Base-by-base conservation (phyloP, 495 filamentous ascomycete species). In the Aspergillus campestris region DNA sequence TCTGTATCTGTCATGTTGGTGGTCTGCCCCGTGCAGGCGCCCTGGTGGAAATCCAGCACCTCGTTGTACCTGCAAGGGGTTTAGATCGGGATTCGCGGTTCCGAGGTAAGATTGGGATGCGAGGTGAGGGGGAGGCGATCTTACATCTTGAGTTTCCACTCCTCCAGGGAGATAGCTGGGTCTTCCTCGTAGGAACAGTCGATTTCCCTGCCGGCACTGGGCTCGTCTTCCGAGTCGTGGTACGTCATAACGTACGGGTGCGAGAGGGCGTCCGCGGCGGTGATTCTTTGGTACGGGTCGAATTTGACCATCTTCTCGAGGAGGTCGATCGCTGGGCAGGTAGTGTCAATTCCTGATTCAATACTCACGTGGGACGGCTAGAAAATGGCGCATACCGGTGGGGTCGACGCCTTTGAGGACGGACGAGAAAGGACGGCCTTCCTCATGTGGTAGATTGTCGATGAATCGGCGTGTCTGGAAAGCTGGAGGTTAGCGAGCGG, bases 141-240 rank as follows among this genome's bases (percentile, higher is more conserved):
- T 56, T 75, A 95, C 91, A 97, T 97, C 91, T 95, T 95, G 60
- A 95, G 94, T 69, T 96, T 96, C 91, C 91, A 97, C 13, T 91
- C 94, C 57, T 97, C 91, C 30, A 95, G 87, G 0, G 91, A 90
- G 44, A 97, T 67, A 69, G 96, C 91, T 24, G 18, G 18, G 31
- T 89, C 89, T 59, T 97, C 89, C 62, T 95, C 95, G 69, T 95
- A 96, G 12, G 88, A 94, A 90, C 91, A 96, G 63, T 97, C 91
- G 58, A 97, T 95, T 69, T 91, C 94, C 73, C 94, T 88, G 44
- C 91, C 86, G 18, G 91, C 86, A 5, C 87, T 83, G 4, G 91
- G 91, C 69, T 97, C 91, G 59, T 97, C 91, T 7, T 84, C 88
- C 11, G 91, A 89, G 58, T 97, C 91, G 59, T 97, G 91, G 69